Evolutionary conservation across 352 stramenopile species (phyloP).

Genomic region (Globisporangium solare): DNA sequence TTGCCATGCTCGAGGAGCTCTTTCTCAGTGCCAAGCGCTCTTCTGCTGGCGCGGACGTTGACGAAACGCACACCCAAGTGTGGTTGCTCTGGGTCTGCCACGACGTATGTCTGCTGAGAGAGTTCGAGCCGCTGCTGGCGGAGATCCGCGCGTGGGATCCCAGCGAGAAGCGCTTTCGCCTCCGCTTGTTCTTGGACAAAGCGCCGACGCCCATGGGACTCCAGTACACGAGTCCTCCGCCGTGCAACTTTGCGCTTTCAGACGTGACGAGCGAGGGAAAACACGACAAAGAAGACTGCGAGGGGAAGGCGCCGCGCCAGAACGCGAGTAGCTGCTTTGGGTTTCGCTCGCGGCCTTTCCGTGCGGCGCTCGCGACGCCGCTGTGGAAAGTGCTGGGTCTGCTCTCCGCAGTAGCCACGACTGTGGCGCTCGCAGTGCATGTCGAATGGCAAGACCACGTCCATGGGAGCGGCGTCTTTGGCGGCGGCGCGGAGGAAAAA

Average conservation of each 20-base stretch:
- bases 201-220: conserved; percentile 14
- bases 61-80: conserved; percentile 5
- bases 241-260: conserved; percentile 10
- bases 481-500: conserved; percentile 1
- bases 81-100: conserved; percentile 25
- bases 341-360: conserved; percentile 23
- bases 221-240: conserved; percentile 12
- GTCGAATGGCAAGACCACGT: conserved; percentile 20
- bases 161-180: conserved; percentile 16
- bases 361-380: conserved; percentile 5
- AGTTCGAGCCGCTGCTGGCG: conserved; percentile 26
- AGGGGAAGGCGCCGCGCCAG: conserved; percentile 4
- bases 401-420: conserved; percentile 1
- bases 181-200: conserved; percentile 24
- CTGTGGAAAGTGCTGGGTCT: conserved; percentile 8
- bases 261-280: neutral
- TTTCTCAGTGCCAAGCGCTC: conserved; percentile 11
- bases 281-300: neutral
- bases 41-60: no score
- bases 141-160: conserved; percentile 22
- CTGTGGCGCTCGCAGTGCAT: conserved; percentile 12
- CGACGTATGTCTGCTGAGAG: conserved; percentile 25
- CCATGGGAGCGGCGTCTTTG: conserved; percentile 11
- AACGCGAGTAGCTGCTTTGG: conserved; percentile 14
- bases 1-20: conserved; percentile 26